phyloP scores from a whole-genome alignment of 139 green algal genomes.

The Coelastrella sp. region DNA sequence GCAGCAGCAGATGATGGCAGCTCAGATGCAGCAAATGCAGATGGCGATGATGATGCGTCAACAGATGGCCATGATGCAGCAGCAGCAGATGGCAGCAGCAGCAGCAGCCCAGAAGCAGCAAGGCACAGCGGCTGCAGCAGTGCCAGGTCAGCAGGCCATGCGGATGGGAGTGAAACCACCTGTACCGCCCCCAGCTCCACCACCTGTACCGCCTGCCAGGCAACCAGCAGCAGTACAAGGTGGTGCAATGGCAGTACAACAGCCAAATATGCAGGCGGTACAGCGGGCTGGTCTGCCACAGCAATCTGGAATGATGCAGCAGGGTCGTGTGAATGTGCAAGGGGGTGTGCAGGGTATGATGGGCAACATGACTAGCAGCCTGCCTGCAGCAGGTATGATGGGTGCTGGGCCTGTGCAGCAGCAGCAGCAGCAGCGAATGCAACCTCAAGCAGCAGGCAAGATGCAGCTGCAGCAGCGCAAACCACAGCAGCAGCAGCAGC shows the following conservation, averaged over 20 bases:
- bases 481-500: background rate
- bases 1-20: constrained; percentile 27
- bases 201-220: background rate
- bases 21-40: constrained; percentile 42
- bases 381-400: background rate
- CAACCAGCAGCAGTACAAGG: background rate
- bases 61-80: constrained; percentile 36
- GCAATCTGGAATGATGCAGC: background rate
- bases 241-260: constrained; percentile 4
- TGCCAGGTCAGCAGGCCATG: constrained; percentile 10
- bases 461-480: background rate
- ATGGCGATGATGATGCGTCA: constrained; percentile 33
- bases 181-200: constrained; percentile 3
- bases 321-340: background rate
- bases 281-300: background rate
- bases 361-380: background rate
- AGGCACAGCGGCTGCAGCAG: background rate
- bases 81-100: constrained; percentile 31
- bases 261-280: background rate
- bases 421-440: background rate
- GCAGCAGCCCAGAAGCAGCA: constrained; percentile 26
- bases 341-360: constrained; percentile 7
- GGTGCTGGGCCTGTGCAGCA: background rate
- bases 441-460: background rate
- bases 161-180: background rate